Conservation (phyloP, 1,139 yeast genomes). For the Pichia cactophila region DNA sequence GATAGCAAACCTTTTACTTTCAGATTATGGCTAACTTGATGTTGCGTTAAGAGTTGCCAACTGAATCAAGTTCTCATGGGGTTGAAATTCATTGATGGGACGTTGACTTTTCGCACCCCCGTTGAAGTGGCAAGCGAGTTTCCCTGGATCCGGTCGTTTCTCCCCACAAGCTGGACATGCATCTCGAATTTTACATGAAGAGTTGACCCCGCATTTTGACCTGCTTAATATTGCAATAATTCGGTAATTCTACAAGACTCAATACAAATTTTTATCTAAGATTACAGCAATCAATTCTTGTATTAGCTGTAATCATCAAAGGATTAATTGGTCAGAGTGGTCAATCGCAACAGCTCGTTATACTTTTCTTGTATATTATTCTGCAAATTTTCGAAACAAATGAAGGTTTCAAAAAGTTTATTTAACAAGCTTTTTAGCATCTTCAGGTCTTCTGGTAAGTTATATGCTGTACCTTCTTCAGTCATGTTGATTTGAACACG, state of each 20-base stretch:
- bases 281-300: too few relatives aligned
- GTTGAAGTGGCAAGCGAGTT: too few relatives aligned
- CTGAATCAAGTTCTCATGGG: background rate
- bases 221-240: too few relatives aligned
- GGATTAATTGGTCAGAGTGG: background rate
- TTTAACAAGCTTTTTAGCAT: too few relatives aligned
- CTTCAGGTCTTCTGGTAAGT: background rate
- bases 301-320: too few relatives aligned
- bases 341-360: background rate
- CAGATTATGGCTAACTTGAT: too few relatives aligned
- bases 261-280: too few relatives aligned
- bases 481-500: background rate
- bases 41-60: too few relatives aligned
- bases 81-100: background rate
- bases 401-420: background rate
- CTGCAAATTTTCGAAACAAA: background rate
- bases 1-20: too few relatives aligned
- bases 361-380: background rate
- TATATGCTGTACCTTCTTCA: background rate
- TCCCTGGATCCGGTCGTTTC: too few relatives aligned
- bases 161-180: background rate
- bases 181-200: background rate
- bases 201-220: background rate
- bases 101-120: background rate
- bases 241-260: too few relatives aligned